A percentile compares a stretch with the other conserved stretches of the same genome.
These are phyloP conservation scores for Aristolochia contorta DNA, from an alignment of 164 flowering plant genomes.

Conservation along the genomic window DNA sequence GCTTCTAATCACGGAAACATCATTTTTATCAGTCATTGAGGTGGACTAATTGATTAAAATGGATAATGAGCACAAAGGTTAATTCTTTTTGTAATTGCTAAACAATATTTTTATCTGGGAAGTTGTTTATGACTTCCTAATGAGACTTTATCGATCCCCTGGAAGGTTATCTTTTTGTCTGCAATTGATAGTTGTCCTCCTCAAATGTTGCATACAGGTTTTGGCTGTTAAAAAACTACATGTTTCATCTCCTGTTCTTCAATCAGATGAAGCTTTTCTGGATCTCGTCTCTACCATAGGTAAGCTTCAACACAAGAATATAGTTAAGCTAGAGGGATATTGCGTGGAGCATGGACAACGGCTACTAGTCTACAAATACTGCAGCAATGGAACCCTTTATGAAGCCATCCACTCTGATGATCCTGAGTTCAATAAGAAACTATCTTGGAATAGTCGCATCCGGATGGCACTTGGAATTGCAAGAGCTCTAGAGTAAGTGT, in stretches of 20 bases:
- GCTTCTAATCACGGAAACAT: no score
- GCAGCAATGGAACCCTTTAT: slow-evolving; percentile 68
- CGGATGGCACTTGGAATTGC: slow-evolving; percentile 93
- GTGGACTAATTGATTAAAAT: no score
- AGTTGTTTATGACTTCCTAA: no score
- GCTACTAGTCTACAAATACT: slow-evolving; percentile 76
- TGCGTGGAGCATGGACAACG: slow-evolving; percentile 83
- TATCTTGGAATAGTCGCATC: slow-evolving; percentile 81
- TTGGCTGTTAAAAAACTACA: slow-evolving; percentile 79
- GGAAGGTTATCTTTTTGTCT: no score
- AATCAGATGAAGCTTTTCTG: slow-evolving; percentile 62
- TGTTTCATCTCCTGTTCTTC: slow-evolving; percentile 37
- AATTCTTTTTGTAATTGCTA: no score
- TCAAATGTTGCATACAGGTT: slow-evolving; percentile 29
- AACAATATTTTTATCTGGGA: no score
- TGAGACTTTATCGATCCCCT: no score
- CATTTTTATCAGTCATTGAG: no score
- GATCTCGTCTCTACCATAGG: slow-evolving; percentile 69
- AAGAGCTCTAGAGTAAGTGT: slow-evolving; percentile 80
- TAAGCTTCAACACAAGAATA: slow-evolving; percentile 67
- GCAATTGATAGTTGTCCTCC: no score
- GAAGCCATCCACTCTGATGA: slow-evolving; percentile 66
- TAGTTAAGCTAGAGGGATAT: slow-evolving; percentile 86
- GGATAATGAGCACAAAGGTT: no score
- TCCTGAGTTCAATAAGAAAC: slow-evolving; percentile 46